Conservation (phyloP, 2,329 filamentous ascomycete species). For the Aspergillus fijiensis region DNA sequence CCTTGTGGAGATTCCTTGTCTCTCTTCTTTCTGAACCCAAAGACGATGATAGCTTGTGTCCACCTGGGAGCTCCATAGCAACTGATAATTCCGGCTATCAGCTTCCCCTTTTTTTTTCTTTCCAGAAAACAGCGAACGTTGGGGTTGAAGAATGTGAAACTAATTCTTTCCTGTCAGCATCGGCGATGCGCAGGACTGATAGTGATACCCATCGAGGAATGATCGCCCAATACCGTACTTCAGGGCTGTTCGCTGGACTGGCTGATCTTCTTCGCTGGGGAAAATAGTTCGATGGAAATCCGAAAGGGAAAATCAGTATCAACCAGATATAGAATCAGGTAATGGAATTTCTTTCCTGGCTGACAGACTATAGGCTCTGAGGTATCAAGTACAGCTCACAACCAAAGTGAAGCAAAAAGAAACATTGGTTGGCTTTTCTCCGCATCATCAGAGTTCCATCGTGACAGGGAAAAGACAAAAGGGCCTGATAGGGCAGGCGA, state of each 20-base stretch:
- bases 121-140: background rate
- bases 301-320: background rate
- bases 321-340: background rate
- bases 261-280: background rate
- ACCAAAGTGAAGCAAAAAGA: background rate
- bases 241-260: slow-evolving; percentile 5
- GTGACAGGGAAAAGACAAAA: background rate
- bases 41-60: slow-evolving; percentile 5
- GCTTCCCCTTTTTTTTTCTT: slow-evolving; percentile 15
- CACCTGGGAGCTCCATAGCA: slow-evolving; percentile 4
- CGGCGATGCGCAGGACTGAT: slow-evolving; percentile 15
- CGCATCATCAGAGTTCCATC: background rate
- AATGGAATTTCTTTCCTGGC: background rate
- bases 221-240: slow-evolving; percentile 22
- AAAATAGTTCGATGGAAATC: background rate
- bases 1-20: slow-evolving; percentile 14
- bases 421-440: background rate
- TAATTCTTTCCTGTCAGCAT: slow-evolving; percentile 7
- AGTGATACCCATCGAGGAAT: slow-evolving; percentile 19
- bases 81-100: background rate
- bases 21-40: background rate
- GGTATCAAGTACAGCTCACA: background rate
- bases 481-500: background rate
- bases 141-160: slow-evolving; percentile 15
- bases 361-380: background rate